phyloP scores from a whole-genome alignment of 108 stramenopile genomes.

The Aurantiochytrium sp. region DNA sequence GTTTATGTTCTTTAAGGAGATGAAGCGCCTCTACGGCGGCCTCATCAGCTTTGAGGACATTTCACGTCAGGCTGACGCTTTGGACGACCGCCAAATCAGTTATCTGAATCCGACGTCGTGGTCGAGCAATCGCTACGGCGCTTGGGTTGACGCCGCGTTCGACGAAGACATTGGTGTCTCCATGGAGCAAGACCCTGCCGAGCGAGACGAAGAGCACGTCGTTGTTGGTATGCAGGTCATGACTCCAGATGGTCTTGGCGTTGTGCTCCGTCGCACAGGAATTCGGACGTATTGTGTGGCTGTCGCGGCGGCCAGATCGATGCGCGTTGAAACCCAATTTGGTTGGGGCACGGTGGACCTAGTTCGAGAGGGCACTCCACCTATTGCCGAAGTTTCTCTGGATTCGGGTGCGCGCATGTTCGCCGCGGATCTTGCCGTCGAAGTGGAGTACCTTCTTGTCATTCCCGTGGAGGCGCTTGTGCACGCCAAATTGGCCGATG shows the following conservation, averaged over 20 bases:
- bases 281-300: neutral
- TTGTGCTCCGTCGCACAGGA: neutral
- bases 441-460: neutral
- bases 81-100: neutral
- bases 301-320: neutral
- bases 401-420: neutral
- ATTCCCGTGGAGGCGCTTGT: neutral
- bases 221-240: neutral
- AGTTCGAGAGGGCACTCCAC: neutral
- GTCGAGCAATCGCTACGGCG: neutral
- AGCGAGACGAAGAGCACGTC: neutral
- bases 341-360: neutral
- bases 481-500: neutral
- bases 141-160: neutral
- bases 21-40: neutral
- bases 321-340: neutral
- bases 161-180: neutral
- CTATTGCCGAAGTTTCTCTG: neutral
- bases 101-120: neutral
- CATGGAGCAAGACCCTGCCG: neutral
- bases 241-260: neutral
- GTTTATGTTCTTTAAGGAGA: conserved; percentile 3
- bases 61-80: neutral
- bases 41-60: neutral
- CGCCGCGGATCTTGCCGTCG: neutral